Conservation (phyloP, 495 filamentous ascomycete species). For the Evernia prunastri region DNA sequence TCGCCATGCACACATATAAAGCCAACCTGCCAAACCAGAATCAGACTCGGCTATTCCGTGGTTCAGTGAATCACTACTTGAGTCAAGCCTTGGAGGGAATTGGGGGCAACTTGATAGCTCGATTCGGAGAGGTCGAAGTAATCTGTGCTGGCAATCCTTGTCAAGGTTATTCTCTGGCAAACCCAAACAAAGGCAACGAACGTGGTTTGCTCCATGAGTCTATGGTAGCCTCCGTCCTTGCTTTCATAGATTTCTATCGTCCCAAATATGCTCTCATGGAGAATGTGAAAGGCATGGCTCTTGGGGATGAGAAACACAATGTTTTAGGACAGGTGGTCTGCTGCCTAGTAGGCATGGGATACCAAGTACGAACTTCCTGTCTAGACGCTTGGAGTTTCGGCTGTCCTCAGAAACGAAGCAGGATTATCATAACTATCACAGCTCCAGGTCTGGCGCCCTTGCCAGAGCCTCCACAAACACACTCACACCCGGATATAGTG, state of each 20-base stretch:
- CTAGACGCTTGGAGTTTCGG: constrained; percentile 65
- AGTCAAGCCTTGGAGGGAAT: constrained; percentile 47
- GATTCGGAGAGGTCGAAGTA: constrained; percentile 55
- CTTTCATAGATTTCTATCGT: constrained; percentile 65
- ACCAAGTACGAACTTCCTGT: constrained; percentile 57
- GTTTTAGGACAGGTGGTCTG: constrained; percentile 63
- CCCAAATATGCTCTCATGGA: constrained; percentile 67
- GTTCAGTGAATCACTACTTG: constrained; percentile 66
- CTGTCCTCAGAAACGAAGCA: constrained; percentile 51
- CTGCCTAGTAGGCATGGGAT: constrained; percentile 63
- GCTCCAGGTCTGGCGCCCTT: constrained; percentile 51
- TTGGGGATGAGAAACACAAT: constrained; percentile 40
- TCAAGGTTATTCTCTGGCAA: constrained; percentile 60
- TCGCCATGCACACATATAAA: constrained; percentile 62
- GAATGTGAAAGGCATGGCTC: constrained; percentile 60
- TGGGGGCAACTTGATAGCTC: constrained; percentile 38
- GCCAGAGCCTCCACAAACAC: constrained; percentile 52
- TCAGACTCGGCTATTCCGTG: constrained; percentile 45
- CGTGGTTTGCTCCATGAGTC: constrained; percentile 57
- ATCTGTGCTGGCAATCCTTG: constrained; percentile 70
- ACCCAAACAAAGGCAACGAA: constrained; percentile 42
- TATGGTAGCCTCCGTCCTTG: constrained; percentile 63
- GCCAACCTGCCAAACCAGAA: constrained; percentile 45
- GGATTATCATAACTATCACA: constrained; percentile 60
- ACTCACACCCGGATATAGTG: constrained; percentile 46